These are phyloP conservation scores for Spongiforma sp. DNA, from an alignment of 1,284 basidiomycete genomes.

Conservation along the genomic window DNA sequence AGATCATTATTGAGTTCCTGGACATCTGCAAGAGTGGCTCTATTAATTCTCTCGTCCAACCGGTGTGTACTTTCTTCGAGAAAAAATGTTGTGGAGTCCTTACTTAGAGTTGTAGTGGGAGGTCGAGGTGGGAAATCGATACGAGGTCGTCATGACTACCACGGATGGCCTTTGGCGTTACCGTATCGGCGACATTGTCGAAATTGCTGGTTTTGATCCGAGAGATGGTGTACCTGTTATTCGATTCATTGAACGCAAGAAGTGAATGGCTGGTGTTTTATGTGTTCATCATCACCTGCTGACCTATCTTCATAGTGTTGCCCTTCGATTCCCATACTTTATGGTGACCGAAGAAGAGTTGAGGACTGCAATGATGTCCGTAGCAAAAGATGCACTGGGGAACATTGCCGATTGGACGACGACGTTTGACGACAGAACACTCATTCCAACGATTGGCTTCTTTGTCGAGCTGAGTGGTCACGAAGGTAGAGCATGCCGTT, in stretches of 20 bases:
- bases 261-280: conserved; percentile 1
- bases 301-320: not conserved
- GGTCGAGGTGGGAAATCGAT: conserved; percentile 16
- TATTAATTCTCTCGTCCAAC: conserved; percentile 5
- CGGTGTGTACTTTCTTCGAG: conserved; percentile 7
- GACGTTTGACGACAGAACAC: not conserved
- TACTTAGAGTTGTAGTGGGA: conserved; percentile 26
- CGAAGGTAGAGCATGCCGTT: not conserved
- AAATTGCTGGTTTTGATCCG: conserved; percentile 26
- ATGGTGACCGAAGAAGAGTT: not conserved
- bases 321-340: not conserved
- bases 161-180: conserved; percentile 33
- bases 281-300: no score
- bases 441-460: not conserved
- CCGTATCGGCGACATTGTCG: conserved; percentile 25
- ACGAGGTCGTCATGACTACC: conserved; percentile 27
- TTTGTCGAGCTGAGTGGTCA: not conserved
- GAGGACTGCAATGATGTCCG: not conserved
- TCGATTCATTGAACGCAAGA: conserved; percentile 19
- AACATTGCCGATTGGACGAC: not conserved
- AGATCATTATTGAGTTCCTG: conserved; percentile 21
- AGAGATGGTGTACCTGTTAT: conserved; percentile 24
- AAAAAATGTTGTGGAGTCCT: no score
- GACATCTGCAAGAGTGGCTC: conserved; percentile 15
- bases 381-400: not conserved